Percentiles rank a stretch among this genome's conserved stretches.
Evolutionary conservation across 495 filamentous ascomycete genomes (phyloP).

Genomic region (Monascus purpureus): DNA sequence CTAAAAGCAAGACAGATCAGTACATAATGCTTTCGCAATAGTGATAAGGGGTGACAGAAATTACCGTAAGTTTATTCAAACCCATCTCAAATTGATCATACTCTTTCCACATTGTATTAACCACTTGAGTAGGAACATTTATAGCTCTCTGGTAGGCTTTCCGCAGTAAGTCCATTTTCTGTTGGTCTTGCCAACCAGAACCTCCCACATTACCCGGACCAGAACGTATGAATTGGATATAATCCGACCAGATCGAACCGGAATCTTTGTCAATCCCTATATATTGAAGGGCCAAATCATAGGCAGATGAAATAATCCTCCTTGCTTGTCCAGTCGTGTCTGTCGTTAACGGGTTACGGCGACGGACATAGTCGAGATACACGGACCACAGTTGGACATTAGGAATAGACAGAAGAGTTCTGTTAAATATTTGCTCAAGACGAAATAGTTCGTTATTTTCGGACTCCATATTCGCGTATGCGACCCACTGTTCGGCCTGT

Average conservation of each 20-base stretch:
- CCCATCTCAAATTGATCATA: slow-evolving; percentile 92
- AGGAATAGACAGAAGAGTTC: slow-evolving; percentile 55
- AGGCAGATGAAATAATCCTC: slow-evolving; percentile 62
- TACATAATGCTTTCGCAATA: too few species aligned
- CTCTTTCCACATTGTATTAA: slow-evolving; percentile 85
- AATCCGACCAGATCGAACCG: slow-evolving; percentile 85
- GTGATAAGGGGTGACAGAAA: too few species aligned
- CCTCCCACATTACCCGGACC: slow-evolving; percentile 77
- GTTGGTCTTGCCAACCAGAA: slow-evolving; percentile 82
- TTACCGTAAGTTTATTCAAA: slow-evolving; percentile 75
- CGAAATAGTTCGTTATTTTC: slow-evolving; percentile 60
- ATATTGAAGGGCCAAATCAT: slow-evolving; percentile 79
- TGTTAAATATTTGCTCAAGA: slow-evolving; percentile 69
- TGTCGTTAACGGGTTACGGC: slow-evolving; percentile 69
- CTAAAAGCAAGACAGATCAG: slow-evolving; percentile 34
- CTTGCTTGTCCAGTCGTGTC: slow-evolving; percentile 66
- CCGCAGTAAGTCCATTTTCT: slow-evolving; percentile 88
- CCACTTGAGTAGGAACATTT: slow-evolving; percentile 62
- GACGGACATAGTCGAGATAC: slow-evolving; percentile 92
- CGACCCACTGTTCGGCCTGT: slow-evolving; percentile 81
- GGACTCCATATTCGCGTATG: slow-evolving; percentile 77
- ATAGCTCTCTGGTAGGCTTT: slow-evolving; percentile 86
- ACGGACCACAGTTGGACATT: slow-evolving; percentile 78
- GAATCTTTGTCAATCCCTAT: slow-evolving; percentile 86
- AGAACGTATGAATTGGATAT: slow-evolving; percentile 76